A percentile compares a stretch with the other conserved stretches of the same genome.
Evolutionary conservation across 2,329 filamentous ascomycete species (phyloP).

Genomic region (Cordyceps javanica): DNA sequence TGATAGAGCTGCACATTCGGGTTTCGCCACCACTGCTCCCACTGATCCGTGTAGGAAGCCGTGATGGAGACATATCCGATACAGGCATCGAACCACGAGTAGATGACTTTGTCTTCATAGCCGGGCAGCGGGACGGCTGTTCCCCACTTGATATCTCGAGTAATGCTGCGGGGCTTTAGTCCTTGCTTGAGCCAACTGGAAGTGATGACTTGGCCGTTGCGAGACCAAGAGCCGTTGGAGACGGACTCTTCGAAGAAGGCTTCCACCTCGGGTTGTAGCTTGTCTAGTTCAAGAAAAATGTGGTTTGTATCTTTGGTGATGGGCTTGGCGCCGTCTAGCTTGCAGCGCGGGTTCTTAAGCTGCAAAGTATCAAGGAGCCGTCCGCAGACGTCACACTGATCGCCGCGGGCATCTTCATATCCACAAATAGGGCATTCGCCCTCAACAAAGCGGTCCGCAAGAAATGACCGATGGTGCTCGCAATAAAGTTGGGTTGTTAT

Average conservation of each 20-base stretch:
- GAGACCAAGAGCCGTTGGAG: conserved; percentile 69
- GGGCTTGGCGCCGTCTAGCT: conserved; percentile 78
- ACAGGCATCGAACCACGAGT: conserved; percentile 88
- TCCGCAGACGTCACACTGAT: conserved; percentile 72
- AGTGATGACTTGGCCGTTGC: conserved; percentile 68
- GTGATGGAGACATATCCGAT: conserved; percentile 94
- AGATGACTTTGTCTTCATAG: conserved; percentile 66
- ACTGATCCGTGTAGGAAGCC: conserved; percentile 76
- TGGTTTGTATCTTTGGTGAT: conserved; percentile 80
- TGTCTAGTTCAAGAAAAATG: conserved; percentile 77
- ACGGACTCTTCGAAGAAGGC: conserved; percentile 64
- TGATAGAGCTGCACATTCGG: conserved; percentile 85
- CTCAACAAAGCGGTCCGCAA: conserved; percentile 82
- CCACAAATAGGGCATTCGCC: conserved; percentile 70
- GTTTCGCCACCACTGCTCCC: conserved; percentile 92
- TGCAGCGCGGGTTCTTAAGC: conserved; percentile 71
- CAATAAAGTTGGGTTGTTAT: conserved; percentile 88
- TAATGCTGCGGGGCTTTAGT: conserved; percentile 80
- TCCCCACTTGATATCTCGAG: conserved; percentile 88
- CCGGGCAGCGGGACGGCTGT: conserved; percentile 44
- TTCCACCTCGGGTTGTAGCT: conserved; percentile 69
- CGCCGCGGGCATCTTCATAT: conserved; percentile 65
- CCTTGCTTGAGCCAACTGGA: conserved; percentile 78
- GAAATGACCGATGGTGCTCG: conserved; percentile 65
- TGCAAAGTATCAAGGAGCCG: conserved; percentile 65